Evolutionary conservation across 2,329 filamentous ascomycete genomes (phyloP).

Genomic region (Fusarium humuli): DNA sequence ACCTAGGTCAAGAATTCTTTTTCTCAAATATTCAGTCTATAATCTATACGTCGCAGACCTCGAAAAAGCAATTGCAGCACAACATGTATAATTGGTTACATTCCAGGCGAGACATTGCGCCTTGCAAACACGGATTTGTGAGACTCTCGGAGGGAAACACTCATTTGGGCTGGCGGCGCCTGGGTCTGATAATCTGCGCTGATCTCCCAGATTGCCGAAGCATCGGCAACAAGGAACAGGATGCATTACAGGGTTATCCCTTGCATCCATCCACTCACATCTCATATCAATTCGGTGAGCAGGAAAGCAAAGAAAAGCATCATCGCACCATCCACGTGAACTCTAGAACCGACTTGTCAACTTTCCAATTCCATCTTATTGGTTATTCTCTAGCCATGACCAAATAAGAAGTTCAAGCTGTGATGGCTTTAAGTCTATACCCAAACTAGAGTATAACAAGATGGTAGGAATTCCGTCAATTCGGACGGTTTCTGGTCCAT

Average conservation of each 20-base stretch:
- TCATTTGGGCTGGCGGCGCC: conserved; percentile 4
- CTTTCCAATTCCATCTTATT: neutral
- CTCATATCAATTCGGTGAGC: neutral
- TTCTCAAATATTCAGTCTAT: neutral
- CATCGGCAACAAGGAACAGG: conserved; percentile 25
- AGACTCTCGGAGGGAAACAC: neutral
- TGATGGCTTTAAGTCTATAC: neutral
- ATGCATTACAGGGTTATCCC: neutral
- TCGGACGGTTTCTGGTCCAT: neutral
- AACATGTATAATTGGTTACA: conserved; percentile 11
- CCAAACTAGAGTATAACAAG: neutral
- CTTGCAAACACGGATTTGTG: neutral
- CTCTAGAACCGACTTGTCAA: neutral
- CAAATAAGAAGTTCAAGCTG: neutral
- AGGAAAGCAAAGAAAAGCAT: neutral
- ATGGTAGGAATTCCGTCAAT: neutral
- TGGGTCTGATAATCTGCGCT: neutral
- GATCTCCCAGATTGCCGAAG: conserved; percentile 21
- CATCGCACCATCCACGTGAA: neutral
- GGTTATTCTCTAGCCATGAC: neutral
- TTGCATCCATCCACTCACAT: neutral
- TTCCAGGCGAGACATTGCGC: conserved; percentile 33
- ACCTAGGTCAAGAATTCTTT: neutral
- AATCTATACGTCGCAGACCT: neutral
- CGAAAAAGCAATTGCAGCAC: conserved; percentile 13